Evolutionary conservation across 345 rosid genomes (phyloP).

Genomic region (Aquilaria malaccensis): DNA sequence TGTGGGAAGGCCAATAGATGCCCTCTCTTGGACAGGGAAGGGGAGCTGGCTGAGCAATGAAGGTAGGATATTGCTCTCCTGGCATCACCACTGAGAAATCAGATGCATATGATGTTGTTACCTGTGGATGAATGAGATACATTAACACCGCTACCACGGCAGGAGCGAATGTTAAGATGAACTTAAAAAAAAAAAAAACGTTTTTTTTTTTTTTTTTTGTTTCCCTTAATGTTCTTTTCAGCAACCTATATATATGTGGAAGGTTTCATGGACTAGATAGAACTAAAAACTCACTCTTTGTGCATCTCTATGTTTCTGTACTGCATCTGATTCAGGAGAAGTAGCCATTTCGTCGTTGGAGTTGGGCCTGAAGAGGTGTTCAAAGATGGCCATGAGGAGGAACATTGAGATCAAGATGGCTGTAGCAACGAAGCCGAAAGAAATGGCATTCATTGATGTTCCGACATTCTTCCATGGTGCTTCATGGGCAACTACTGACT

Average conservation of each 20-base stretch:
- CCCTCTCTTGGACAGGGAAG: constrained; percentile 79
- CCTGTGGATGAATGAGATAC: constrained; percentile 21
- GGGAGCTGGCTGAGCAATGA: constrained; percentile 87
- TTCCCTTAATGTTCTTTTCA: neutral
- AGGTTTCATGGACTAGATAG: neutral
- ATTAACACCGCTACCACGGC: neutral
- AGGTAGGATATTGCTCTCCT: constrained; percentile 65
- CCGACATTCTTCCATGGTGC: constrained; percentile 64
- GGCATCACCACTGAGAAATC: constrained; percentile 91
- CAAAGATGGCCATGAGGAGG: constrained; percentile 90
- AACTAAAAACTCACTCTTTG: constrained; percentile 33
- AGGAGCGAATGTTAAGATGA: neutral
- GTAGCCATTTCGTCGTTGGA: constrained; percentile 28
- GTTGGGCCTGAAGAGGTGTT: constrained; percentile 71
- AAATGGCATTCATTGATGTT: constrained; percentile 68
- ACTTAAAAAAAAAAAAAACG: neutral
- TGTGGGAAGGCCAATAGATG: constrained; percentile 52
- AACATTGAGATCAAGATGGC: constrained; percentile 89
- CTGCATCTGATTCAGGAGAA: constrained; percentile 21
- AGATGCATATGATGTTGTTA: constrained; percentile 28
- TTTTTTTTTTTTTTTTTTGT: neutral
- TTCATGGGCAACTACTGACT: constrained; percentile 23
- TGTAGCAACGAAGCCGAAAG: constrained; percentile 93
- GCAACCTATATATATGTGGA: neutral
- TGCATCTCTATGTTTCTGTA: constrained; percentile 30